A percentile compares a stretch with the other conserved stretches of the same genome.
These are phyloP conservation scores for Acanthamoeba lugdunensis DNA, from an alignment of 208 protist genomes.

Conservation along the genomic window DNA sequence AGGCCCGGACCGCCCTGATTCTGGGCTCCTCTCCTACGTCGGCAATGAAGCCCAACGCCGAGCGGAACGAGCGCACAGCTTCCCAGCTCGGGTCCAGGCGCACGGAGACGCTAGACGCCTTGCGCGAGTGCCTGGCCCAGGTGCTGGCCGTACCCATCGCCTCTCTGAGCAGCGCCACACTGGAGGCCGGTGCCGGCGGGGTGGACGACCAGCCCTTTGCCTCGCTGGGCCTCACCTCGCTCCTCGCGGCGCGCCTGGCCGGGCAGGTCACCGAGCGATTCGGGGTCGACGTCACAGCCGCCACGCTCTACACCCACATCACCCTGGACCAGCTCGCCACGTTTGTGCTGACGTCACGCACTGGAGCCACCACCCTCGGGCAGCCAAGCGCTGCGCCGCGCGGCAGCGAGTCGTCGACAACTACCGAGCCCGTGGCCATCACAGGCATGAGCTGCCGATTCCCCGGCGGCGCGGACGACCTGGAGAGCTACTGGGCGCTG, in stretches of 20 bases:
- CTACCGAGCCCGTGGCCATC: slow-evolving; percentile 57
- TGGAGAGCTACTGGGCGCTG: slow-evolving; percentile 65
- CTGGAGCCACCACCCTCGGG: too few relatives aligned
- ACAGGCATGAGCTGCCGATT: slow-evolving; percentile 74
- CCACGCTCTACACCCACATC: slow-evolving; percentile 47
- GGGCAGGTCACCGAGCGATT: not conserved
- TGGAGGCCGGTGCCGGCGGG: not conserved
- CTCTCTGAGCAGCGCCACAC: not conserved
- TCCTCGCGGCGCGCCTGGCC: slow-evolving; percentile 8
- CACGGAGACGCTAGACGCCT: not conserved
- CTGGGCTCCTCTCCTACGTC: not conserved
- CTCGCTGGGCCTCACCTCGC: slow-evolving; percentile 55
- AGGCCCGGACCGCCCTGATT: not conserved
- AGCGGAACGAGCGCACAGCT: too few relatives aligned
- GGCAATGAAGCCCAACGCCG: too few relatives aligned
- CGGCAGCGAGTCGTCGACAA: too few relatives aligned
- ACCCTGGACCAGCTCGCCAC: not conserved
- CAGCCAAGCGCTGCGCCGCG: too few relatives aligned
- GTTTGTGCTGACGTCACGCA: not conserved
- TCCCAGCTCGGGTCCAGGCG: not conserved
- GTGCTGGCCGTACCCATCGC: slow-evolving; percentile 10
- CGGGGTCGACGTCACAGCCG: not conserved
- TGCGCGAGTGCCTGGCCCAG: slow-evolving; percentile 45
- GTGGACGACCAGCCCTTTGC: slow-evolving; percentile 19
- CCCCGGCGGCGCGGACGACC: slow-evolving; percentile 72